These are phyloP conservation scores for Paraphoma chrysanthemicola DNA, from an alignment of 2,329 filamentous ascomycete genomes.

Conservation along the genomic window DNA sequence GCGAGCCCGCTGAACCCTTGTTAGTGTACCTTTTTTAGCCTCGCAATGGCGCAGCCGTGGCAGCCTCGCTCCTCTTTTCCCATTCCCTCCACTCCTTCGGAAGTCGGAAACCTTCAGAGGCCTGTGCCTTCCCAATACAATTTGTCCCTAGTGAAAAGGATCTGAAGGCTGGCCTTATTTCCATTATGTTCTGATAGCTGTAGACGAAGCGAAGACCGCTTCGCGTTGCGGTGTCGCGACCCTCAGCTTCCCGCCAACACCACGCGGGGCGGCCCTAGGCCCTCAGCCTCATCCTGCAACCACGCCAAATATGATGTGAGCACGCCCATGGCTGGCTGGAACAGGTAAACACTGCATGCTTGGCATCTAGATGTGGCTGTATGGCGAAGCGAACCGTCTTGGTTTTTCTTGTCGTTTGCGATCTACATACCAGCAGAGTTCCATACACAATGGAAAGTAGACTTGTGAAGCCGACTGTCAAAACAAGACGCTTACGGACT, in stretches of 20 bases:
- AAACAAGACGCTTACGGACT: too few species aligned
- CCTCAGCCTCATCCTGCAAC: conserved; percentile 9
- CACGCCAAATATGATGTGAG: conserved; percentile 4
- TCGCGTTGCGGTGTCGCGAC: not conserved
- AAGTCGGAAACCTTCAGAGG: not conserved
- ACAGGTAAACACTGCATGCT: not conserved
- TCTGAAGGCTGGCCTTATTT: too few species aligned
- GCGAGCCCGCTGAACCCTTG: conserved; percentile 4
- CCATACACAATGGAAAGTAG: too few species aligned
- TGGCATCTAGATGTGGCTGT: not conserved
- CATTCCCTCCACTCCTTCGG: not conserved
- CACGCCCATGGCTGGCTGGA: conserved; percentile 6
- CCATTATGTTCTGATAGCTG: too few species aligned
- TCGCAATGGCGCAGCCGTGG: not conserved
- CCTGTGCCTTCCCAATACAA: not conserved
- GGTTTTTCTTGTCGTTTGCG: not conserved
- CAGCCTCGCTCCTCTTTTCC: not conserved
- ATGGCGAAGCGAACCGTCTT: not conserved
- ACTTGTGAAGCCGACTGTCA: too few species aligned
- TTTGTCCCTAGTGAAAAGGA: not conserved
- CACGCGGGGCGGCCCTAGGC: conserved; percentile 1
- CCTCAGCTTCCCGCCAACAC: conserved; percentile 4
- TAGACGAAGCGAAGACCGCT: not conserved
- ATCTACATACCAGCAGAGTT: not conserved
- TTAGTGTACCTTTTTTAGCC: conserved; percentile 1